These are phyloP conservation scores for Halophytophthora polymorphica DNA, from an alignment of 352 stramenopile genomes.

Conservation along the genomic window DNA sequence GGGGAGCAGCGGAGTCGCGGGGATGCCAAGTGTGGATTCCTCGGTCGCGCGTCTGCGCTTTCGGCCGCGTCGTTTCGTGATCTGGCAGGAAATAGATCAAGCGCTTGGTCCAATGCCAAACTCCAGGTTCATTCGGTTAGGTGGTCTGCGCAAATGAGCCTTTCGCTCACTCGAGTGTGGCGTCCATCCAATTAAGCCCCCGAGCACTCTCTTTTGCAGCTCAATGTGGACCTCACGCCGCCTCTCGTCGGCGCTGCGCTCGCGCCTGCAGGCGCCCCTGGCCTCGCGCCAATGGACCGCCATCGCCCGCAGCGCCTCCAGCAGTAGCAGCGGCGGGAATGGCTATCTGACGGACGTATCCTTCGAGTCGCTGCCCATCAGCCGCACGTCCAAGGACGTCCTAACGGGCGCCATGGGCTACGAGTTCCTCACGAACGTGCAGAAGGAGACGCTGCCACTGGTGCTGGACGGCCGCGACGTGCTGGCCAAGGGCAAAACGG, in stretches of 20 bases:
- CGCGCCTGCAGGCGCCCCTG: constrained; percentile 1
- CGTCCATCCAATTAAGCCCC: too few species aligned
- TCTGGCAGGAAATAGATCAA: too few species aligned
- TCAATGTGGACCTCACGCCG: constrained; percentile 26
- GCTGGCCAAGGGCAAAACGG: constrained; percentile 89
- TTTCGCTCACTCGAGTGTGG: too few species aligned
- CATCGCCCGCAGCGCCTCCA: constrained; percentile 11
- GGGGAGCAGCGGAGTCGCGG: too few species aligned
- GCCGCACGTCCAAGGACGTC: constrained; percentile 50
- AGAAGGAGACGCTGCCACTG: constrained; percentile 80
- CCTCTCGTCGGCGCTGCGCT: constrained; percentile 9
- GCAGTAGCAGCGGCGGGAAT: constrained; percentile 6
- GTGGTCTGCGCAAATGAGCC: too few species aligned
- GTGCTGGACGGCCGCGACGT: constrained; percentile 83
- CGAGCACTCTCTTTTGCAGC: too few species aligned
- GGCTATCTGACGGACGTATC: constrained; percentile 44
- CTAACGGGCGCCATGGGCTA: constrained; percentile 81
- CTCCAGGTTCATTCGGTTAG: too few species aligned
- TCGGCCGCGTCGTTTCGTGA: too few species aligned
- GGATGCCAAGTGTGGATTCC: too few species aligned
- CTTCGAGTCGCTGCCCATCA: constrained; percentile 50
- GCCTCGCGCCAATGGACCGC: not conserved
- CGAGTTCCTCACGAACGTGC: constrained; percentile 87
- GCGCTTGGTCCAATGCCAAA: too few species aligned
- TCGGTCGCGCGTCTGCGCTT: too few species aligned